Evolutionary conservation across 257 asterid genomes (phyloP).

Genomic region (Solanum ahanhuiri): DNA sequence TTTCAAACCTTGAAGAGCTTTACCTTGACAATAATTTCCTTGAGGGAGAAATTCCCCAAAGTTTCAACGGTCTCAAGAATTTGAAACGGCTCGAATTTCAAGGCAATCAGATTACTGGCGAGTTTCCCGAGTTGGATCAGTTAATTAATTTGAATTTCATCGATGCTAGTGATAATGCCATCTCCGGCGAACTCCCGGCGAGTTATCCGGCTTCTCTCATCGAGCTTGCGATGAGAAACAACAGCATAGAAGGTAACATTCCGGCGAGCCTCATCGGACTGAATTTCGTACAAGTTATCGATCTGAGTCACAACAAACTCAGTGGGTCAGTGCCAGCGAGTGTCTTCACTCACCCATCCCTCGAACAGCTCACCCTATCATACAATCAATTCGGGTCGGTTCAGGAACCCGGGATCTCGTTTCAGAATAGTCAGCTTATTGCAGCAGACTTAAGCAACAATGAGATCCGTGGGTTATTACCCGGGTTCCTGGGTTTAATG

Average conservation of each 20-base stretch:
- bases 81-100: constrained; percentile 62
- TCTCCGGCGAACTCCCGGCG: constrained; percentile 58
- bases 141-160: constrained; percentile 31
- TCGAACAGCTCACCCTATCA: constrained; percentile 62
- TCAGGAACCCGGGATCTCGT: constrained; percentile 29
- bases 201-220: constrained; percentile 38
- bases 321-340: constrained; percentile 52
- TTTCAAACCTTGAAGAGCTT: constrained; percentile 40
- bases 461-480: constrained; percentile 52
- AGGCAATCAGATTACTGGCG: constrained; percentile 37
- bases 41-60: constrained; percentile 35
- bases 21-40: constrained; percentile 49
- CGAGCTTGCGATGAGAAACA: constrained; percentile 43
- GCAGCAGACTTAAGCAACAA: constrained; percentile 68
- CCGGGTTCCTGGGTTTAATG: constrained; percentile 67
- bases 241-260: constrained; percentile 39
- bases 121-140: constrained; percentile 47
- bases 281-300: constrained; percentile 44
- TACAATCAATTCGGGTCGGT: constrained; percentile 46
- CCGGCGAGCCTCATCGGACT: constrained; percentile 21
- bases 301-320: constrained; percentile 70
- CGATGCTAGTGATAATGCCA: constrained; percentile 62
- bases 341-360: constrained; percentile 56
- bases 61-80: constrained; percentile 40
- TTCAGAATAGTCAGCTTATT: constrained; percentile 39